phyloP scores from a whole-genome alignment of 495 filamentous ascomycete genomes.

The Neurospora sublineolata region DNA sequence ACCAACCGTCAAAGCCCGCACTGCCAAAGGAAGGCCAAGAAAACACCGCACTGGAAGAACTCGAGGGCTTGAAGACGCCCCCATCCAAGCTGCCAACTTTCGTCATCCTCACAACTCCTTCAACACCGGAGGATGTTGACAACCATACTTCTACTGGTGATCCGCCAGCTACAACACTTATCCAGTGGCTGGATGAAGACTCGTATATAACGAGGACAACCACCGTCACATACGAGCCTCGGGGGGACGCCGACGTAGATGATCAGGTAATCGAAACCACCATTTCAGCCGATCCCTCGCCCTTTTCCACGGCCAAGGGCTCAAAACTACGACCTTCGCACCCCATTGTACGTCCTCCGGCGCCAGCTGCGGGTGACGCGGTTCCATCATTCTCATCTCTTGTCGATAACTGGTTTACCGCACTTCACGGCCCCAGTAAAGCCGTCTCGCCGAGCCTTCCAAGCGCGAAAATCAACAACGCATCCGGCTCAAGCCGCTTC shows the following conservation, averaged over 20 bases:
- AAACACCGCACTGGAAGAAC: background rate
- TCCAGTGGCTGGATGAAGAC: slow-evolving; percentile 26
- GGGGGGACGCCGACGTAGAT: slow-evolving; percentile 19
- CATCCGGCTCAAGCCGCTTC: background rate
- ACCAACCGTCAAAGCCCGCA: background rate
- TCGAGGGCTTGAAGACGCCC: background rate
- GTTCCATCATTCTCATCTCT: slow-evolving; percentile 5
- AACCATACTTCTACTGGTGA: background rate
- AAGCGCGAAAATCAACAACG: background rate
- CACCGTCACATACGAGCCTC: slow-evolving; percentile 22
- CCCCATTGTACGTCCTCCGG: slow-evolving; percentile 12
- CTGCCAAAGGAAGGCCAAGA: background rate
- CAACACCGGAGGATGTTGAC: background rate
- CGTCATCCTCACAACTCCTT: background rate
- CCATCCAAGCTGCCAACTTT: background rate
- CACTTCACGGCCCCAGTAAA: slow-evolving; percentile 4
- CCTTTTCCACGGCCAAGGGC: slow-evolving; percentile 7
- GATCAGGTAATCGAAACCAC: slow-evolving; percentile 22
- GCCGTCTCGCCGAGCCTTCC: background rate
- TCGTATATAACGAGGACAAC: slow-evolving; percentile 28
- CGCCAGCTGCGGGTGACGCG: background rate
- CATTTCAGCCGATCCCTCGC: slow-evolving; percentile 22
- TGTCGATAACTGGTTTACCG: slow-evolving; percentile 9
- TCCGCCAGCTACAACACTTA: background rate
- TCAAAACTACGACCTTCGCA: slow-evolving; percentile 7